phyloP scores from a whole-genome alignment of 371 early-diverging fungal species.

The Globomyces sp. region DNA sequence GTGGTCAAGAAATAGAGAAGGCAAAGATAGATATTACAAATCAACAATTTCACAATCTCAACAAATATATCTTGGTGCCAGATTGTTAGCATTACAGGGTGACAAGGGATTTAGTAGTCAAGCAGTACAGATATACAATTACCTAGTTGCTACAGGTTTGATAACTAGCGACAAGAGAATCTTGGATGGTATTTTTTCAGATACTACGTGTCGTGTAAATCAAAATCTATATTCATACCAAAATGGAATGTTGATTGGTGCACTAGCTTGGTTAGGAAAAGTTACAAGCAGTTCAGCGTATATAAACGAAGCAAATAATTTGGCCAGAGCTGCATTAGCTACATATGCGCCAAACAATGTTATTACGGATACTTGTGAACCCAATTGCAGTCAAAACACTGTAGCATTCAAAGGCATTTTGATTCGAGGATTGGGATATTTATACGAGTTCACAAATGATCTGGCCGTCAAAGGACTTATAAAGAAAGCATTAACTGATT shows the following conservation, averaged over 20 bases:
- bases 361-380: slow-evolving; percentile 19
- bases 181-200: slow-evolving; percentile 30
- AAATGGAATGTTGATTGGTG: slow-evolving; percentile 24
- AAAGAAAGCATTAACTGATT: background rate
- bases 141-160: slow-evolving; percentile 28
- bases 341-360: slow-evolving; percentile 18
- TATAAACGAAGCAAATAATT: slow-evolving; percentile 19
- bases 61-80: slow-evolving; percentile 30
- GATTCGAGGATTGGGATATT: background rate
- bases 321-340: slow-evolving; percentile 13
- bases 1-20: slow-evolving; percentile 2
- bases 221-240: slow-evolving; percentile 26
- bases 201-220: background rate
- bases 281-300: slow-evolving; percentile 16
- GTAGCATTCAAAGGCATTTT: background rate
- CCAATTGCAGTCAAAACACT: background rate
- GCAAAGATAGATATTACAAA: slow-evolving; percentile 29
- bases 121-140: slow-evolving; percentile 21
- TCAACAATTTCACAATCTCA: slow-evolving; percentile 42
- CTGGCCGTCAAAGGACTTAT: background rate
- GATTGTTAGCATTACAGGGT: slow-evolving; percentile 26
- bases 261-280: slow-evolving; percentile 25
- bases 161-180: slow-evolving; percentile 25
- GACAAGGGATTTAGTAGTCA: slow-evolving; percentile 9
- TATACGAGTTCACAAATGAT: background rate